Percentiles rank a stretch among this genome's conserved stretches.
Conservation (phyloP, 129 eudicot genomes). For the Deinandra increscens region DNA sequence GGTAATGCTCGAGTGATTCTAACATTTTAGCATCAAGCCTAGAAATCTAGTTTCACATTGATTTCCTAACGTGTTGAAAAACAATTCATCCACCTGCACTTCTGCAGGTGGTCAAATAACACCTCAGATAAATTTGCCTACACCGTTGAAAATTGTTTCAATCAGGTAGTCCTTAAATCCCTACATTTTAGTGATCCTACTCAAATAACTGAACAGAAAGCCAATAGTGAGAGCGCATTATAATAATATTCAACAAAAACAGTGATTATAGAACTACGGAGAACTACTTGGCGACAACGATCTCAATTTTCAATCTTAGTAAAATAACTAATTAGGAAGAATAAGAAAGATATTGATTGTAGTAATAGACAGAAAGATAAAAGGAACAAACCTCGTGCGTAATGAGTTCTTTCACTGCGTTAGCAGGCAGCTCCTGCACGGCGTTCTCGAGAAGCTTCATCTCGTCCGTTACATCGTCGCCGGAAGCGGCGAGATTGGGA, state of each 20-base stretch:
- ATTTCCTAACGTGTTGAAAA: not conserved
- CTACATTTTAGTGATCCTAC: too few relatives aligned
- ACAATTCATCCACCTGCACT: not conserved
- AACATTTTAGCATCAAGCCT: not conserved
- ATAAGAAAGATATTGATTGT: too few relatives aligned
- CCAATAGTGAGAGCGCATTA: too few relatives aligned
- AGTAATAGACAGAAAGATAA: not conserved
- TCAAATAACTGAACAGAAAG: too few relatives aligned
- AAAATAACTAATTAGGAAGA: too few relatives aligned
- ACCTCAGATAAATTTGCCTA: not conserved
- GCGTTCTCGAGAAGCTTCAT: constrained; percentile 45
- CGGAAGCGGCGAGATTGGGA: constrained; percentile 13
- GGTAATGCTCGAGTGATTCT: not conserved
- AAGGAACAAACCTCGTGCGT: constrained; percentile 43
- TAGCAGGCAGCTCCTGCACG: constrained; percentile 48
- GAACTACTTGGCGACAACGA: not conserved
- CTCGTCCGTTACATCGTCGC: constrained; percentile 24
- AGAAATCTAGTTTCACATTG: not conserved
- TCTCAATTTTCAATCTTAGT: not conserved
- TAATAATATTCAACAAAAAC: too few relatives aligned
- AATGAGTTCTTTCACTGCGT: constrained; percentile 52
- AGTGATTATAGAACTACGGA: too few relatives aligned
- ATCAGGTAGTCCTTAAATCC: not conserved
- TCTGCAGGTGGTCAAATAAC: not conserved
- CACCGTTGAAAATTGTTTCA: not conserved